Evolutionary conservation across 176 grass and related monocot genomes (phyloP), one percentile per base, ranked within the genome.

Genomic region (Echinochloa phyllopogon): DNA sequence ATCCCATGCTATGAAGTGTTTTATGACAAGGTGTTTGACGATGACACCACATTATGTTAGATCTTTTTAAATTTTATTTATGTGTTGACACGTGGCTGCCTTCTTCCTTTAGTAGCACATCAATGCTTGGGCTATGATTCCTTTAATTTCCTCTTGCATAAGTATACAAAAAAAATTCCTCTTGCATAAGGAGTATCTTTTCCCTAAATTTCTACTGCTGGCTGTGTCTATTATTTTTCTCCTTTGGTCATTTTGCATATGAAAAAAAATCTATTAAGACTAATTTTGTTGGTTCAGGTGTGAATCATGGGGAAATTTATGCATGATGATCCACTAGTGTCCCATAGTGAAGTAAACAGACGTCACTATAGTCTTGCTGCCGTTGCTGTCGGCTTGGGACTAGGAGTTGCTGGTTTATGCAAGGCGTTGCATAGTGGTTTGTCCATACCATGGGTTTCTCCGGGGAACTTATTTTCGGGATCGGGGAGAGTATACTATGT

Each of bases 391-490:
- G 74, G 91, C 33, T 73, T 98, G 71, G 89, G 91, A 72, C 76
- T 95, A 74, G 96, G 93, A 79, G 80, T 92, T 53, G 86, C 83
- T 27, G 86, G 87, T 64, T 71, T 98, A 56, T 94, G 80, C 77
- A 83, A 90, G 56, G 77, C 63, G 14, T 57, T 95, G 48, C 41
- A 67, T 49, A 82, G 76, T 71, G 61, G 91, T 79, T 45, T 81
- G 38, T 63, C 44, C 83, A 76, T 74, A 49, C 68, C 87, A 43
- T 76, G 80, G 77, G 33, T 77, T 65, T 83, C 86, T 83, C 41
- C 69, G 25, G 80, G 3, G 44, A 87, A 72, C 47, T 84, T 85
- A 14, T 87, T 85, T 67, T 76, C 68, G 5, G 65, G 91, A 74
- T 81, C 83, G 38, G 68, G 81, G 44, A 86, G 60, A 37, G 40